Evolutionary conservation across 2,329 filamentous ascomycete species (phyloP), one percentile per base, ranked within the genome.

Genomic region (Leptographium wingfieldii): DNA sequence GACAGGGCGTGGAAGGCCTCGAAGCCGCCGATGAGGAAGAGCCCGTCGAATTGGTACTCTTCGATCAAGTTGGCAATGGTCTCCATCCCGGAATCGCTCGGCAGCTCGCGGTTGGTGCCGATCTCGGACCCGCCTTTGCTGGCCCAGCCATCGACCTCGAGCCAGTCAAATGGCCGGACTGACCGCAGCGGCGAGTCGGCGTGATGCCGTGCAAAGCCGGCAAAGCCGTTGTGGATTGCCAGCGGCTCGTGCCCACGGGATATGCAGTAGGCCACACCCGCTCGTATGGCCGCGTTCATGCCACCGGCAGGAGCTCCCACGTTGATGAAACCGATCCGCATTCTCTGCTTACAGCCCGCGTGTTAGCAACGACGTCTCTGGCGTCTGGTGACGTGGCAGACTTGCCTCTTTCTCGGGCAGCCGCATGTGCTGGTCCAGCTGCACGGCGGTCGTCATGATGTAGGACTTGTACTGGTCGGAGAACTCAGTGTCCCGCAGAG

Each of bases 121-220:
- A 99, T 97, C 72, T 99, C 94, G 2, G 92, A 97, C 63, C 94
- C 94, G 70, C 94, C 94, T 74, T 91, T 92, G 74, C 91, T 96
- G 16, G 92, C 91, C 94, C 94, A 99, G 63, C 84, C 80, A 70
- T 97, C 92, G 5, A 95, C 91, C 69, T 97, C 94, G 25, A 97
- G 81, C 94, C 94, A 99, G 66, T 86, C 78, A 62, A 97, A 88
- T 48, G 88, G 82, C 38, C 92, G 86, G 10, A 99, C 92, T 2
- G 94, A 84, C 48, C 91, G 87, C 0, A 90, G 62, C 0, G 92
- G 92, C 68, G 85, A 78, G 70, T 97, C 92, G 38, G 77, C 86
- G 71, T 97, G 90, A 73, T 99, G 94, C 55, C 94, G 85, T 59
- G 90, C 87, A 60, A 99, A 85, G 19, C 94, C 94, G 38, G 94